Evolutionary conservation across 768 basidiomycete genomes (phyloP).

Genomic region (Melanogaster broomeanus): DNA sequence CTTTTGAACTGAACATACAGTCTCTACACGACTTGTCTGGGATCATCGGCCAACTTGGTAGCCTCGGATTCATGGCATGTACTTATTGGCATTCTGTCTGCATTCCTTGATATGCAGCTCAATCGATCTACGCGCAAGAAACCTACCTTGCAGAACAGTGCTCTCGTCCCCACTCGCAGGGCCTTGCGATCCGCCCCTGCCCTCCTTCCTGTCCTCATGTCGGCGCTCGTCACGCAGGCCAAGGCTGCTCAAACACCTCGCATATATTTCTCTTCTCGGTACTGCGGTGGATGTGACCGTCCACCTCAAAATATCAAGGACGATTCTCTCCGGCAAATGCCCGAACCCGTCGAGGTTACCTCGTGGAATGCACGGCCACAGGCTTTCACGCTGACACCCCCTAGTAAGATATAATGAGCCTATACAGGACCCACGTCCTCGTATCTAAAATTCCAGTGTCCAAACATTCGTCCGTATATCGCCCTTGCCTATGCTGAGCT

Average conservation of each 20-base stretch:
- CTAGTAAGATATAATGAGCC: slow-evolving; percentile 57
- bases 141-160: slow-evolving; percentile 58
- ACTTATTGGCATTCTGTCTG: slow-evolving; percentile 58
- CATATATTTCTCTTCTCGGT: slow-evolving; percentile 58
- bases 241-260: slow-evolving; percentile 49
- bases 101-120: slow-evolving; percentile 59
- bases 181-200: slow-evolving; percentile 64
- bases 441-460: slow-evolving; percentile 68
- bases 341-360: slow-evolving; percentile 48
- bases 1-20: slow-evolving; percentile 72
- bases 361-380: not conserved
- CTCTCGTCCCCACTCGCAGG: slow-evolving; percentile 61
- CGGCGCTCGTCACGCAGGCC: slow-evolving; percentile 49
- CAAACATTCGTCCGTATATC: slow-evolving; percentile 58
- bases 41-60: slow-evolving; percentile 45
- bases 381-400: not conserved
- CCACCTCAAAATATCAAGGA: slow-evolving; percentile 60
- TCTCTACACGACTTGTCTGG: slow-evolving; percentile 55
- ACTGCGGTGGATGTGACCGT: slow-evolving; percentile 70
- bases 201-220: slow-evolving; percentile 51
- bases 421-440: slow-evolving; percentile 63
- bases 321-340: slow-evolving; percentile 42
- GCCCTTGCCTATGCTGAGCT: slow-evolving; percentile 1
- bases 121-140: slow-evolving; percentile 55
- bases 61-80: slow-evolving; percentile 50